A percentile compares a stretch with the other conserved stretches of the same genome.
Evolutionary conservation across 2,329 filamentous ascomycete species (phyloP).

Genomic region (Apiospora saccharicola): DNA sequence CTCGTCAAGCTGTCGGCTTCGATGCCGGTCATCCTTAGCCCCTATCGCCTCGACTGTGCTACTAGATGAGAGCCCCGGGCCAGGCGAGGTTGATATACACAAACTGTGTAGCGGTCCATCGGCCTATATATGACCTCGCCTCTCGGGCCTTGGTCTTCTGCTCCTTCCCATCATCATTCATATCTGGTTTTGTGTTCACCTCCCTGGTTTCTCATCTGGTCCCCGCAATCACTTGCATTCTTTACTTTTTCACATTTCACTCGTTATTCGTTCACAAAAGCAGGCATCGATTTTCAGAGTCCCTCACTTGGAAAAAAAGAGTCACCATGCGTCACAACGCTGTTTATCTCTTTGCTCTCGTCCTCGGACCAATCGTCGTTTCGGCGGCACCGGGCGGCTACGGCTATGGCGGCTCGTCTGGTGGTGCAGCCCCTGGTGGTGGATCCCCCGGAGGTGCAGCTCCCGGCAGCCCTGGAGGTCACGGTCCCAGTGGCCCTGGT

Average conservation of each 20-base stretch:
- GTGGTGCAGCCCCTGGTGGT: neutral
- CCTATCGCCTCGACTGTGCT: neutral
- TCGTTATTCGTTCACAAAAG: neutral
- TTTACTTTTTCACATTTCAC: neutral
- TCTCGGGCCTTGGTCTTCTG: neutral
- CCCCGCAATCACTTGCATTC: neutral
- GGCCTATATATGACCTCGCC: neutral
- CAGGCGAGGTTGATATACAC: neutral
- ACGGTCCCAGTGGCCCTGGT: neutral
- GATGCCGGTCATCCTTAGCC: neutral
- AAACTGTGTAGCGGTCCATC: neutral
- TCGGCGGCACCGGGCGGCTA: neutral
- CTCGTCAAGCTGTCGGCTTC: neutral
- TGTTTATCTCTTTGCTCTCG: constrained; percentile 8
- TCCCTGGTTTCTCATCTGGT: neutral
- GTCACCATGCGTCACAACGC: neutral
- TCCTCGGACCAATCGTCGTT: neutral
- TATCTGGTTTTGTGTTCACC: neutral
- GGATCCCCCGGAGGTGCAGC: neutral
- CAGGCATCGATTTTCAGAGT: neutral
- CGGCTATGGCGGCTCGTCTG: neutral
- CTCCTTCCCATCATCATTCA: neutral
- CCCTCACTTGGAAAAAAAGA: neutral
- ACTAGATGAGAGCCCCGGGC: neutral
- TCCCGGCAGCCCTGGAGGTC: neutral